A percentile compares a stretch with the other conserved stretches of the same genome.
phyloP scores from a whole-genome alignment of 805 yeast species.

The Starmerella davenportii region DNA sequence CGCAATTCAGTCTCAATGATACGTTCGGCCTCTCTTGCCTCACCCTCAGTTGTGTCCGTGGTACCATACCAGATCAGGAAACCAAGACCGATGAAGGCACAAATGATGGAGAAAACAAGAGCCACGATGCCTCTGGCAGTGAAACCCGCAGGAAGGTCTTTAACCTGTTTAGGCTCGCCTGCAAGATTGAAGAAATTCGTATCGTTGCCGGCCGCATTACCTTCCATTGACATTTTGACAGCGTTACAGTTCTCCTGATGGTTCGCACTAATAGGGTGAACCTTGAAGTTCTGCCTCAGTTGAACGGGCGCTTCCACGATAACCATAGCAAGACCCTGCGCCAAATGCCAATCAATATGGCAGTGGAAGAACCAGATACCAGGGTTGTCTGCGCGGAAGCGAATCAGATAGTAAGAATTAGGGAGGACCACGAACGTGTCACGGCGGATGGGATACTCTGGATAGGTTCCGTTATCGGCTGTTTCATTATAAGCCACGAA shows the following conservation, averaged over 20 bases:
- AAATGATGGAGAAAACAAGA: conserved; percentile 68
- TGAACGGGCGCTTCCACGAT: conserved; percentile 69
- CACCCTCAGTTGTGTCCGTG: conserved; percentile 34
- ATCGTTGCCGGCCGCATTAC: conserved; percentile 82
- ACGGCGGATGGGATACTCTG: conserved; percentile 66
- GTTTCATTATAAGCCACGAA: conserved; percentile 42
- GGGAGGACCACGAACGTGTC: conserved; percentile 68
- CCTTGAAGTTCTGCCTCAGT: conserved; percentile 35
- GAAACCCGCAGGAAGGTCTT: conserved; percentile 66
- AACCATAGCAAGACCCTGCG: conserved; percentile 74
- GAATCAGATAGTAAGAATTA: conserved; percentile 65
- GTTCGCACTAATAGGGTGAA: conserved; percentile 34
- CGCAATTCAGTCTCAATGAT: conserved; percentile 6
- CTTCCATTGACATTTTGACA: conserved; percentile 35
- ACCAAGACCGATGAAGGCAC: conserved; percentile 68
- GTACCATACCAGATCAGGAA: conserved; percentile 71
- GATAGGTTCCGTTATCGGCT: conserved; percentile 33
- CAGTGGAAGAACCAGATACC: conserved; percentile 99
- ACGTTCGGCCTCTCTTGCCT: conserved; percentile 11
- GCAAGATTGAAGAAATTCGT: conserved; percentile 44
- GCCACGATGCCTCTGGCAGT: conserved; percentile 93
- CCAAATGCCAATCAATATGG: conserved; percentile 95
- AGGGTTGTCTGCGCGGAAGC: conserved; percentile 86
- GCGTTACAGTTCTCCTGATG: conserved; percentile 43
- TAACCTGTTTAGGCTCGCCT: conserved; percentile 56